Base-by-base conservation (phyloP, 129 eudicot species). In the Flaveria robusta region DNA sequence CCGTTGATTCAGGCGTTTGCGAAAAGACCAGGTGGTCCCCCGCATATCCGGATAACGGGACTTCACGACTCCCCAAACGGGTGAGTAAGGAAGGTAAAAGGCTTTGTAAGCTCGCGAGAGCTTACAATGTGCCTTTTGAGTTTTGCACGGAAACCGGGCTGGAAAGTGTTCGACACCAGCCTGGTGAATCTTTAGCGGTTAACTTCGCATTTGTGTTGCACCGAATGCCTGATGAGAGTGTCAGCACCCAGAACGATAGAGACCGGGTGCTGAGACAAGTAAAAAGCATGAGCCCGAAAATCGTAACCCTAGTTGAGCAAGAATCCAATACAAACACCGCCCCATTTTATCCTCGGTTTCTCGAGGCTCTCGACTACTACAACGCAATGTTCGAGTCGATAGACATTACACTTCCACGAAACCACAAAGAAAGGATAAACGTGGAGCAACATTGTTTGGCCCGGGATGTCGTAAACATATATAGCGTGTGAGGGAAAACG, bases 141-240 rank as follows among this genome's bases (percentile, higher is more conserved):
- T 92, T 92, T 68, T 87, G 80, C 68, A 77, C 78, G 0, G 81
- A 85, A 23, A 72, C 68, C 15, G 83, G 75, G 69, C 77, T 37
- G 1, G 85, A 82, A 58, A 59, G 76, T 55, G 81, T 92, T 4
- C 77, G 79, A 3, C 31, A 75, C 51, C 85, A 50, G 16, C 77
- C 79, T 0, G 89, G 88, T 1, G 97, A 92, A 46, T 86, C 93
- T 13, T 54, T 92, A 54, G 97, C 96, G 0, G 97, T 89, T 64
- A 92, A 89, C 63, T 92, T 92, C 5, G 96, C 97, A 0, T 92
- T 85, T 81, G 80, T 86, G 70, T 78, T 92, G 2, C 97, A 89
- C 69, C 91, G 76, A 71, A 89, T 92, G 96, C 96, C 97, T 0
- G 97, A 91, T 54, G 97, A 91, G 66, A 89, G 96, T 55, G 97